Percentiles rank a stretch among this genome's conserved stretches.
Evolutionary conservation across 306 rosid species (phyloP).

Genomic region (Lathyrus sativus): DNA sequence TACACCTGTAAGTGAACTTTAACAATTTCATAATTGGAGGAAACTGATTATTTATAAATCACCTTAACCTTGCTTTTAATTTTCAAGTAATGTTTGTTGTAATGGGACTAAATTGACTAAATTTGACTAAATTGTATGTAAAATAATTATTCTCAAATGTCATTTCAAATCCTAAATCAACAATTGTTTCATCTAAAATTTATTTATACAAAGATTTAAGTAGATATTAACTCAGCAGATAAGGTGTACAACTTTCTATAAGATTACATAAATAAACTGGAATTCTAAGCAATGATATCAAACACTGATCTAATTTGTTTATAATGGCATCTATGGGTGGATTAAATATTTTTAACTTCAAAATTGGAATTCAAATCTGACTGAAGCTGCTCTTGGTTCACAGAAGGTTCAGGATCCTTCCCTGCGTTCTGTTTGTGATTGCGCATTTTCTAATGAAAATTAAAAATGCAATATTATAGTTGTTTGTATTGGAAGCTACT

Average conservation of each 20-base stretch:
- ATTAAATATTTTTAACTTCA: conserved; percentile 29
- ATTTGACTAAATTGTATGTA: not conserved
- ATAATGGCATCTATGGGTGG: conserved; percentile 4
- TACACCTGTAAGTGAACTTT: not conserved
- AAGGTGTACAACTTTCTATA: not conserved
- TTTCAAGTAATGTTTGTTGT: not conserved
- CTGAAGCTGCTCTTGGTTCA: conserved; percentile 26
- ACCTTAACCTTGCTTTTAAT: no score
- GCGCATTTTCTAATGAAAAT: not conserved
- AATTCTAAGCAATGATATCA: conserved; percentile 2
- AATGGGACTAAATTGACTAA: no score
- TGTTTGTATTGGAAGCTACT: conserved; percentile 17
- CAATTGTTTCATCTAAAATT: conserved; percentile 24
- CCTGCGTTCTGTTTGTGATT: not conserved
- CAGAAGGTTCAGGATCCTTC: conserved; percentile 25
- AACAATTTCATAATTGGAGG: not conserved
- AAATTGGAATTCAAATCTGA: conserved; percentile 37
- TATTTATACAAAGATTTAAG: not conserved
- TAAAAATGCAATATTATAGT: not conserved
- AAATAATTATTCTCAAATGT: not conserved
- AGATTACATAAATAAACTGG: conserved; percentile 22
- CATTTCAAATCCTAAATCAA: conserved; percentile 1
- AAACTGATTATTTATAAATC: not conserved
- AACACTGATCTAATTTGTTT: not conserved
- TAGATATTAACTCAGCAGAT: not conserved